Evolutionary conservation across 1,284 basidiomycete species (phyloP).

Genomic region (Rhizoctonia solani): DNA sequence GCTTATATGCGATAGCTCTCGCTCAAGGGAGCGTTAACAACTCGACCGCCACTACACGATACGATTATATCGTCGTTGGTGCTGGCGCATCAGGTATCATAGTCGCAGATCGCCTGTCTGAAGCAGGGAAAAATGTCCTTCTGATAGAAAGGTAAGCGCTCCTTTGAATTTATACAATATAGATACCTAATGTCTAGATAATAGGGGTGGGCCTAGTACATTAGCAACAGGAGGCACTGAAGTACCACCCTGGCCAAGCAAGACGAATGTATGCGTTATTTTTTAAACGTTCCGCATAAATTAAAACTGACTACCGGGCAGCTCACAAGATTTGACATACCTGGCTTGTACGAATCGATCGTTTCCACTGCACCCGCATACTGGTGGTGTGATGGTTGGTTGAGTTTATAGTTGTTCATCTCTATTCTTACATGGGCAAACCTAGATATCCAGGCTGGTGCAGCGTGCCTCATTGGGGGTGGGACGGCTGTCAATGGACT

Average conservation of each 20-base stretch:
- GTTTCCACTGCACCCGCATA: slow-evolving; percentile 52
- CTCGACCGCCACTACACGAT: too few species aligned
- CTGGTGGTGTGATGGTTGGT: slow-evolving; percentile 65
- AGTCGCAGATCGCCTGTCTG: too few species aligned
- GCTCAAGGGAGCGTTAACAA: too few species aligned
- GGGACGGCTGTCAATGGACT: slow-evolving; percentile 66
- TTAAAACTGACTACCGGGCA: slow-evolving; percentile 42
- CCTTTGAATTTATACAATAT: too few species aligned
- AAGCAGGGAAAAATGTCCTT: too few species aligned
- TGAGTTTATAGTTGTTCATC: slow-evolving; percentile 1
- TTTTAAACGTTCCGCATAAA: slow-evolving; percentile 1
- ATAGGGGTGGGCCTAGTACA: slow-evolving; percentile 64
- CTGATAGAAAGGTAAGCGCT: too few species aligned
- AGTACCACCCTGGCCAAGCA: slow-evolving; percentile 56
- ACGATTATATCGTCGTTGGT: too few species aligned
- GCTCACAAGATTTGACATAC: slow-evolving; percentile 68
- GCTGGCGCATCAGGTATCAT: too few species aligned
- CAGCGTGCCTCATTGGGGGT: slow-evolving; percentile 66
- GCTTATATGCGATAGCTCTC: too few species aligned
- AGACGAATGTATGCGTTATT: slow-evolving; percentile 50
- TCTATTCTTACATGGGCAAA: neutral
- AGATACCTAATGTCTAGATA: too few species aligned
- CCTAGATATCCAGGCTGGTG: slow-evolving; percentile 60
- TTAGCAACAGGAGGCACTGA: slow-evolving; percentile 66
- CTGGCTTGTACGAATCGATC: slow-evolving; percentile 58